phyloP scores from a whole-genome alignment of 2,329 filamentous ascomycete species.

The Fusarium sp. region DNA sequence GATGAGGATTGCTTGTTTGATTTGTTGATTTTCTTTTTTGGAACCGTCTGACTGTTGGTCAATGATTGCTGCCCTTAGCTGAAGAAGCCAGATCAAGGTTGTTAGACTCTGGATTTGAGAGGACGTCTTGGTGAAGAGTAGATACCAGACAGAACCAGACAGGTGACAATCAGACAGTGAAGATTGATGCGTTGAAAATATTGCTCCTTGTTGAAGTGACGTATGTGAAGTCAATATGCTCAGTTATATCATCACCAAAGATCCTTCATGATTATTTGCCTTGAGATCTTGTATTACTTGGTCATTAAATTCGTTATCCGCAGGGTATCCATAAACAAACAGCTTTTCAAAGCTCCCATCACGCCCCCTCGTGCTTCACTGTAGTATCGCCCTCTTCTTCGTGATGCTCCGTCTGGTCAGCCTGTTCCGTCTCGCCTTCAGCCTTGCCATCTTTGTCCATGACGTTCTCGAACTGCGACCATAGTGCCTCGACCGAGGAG shows the following conservation, averaged over 20 bases:
- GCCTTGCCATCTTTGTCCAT: slow-evolving; percentile 75
- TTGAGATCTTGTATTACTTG: neutral
- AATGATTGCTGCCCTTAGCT: neutral
- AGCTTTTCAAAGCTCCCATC: neutral
- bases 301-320: slow-evolving; percentile 8
- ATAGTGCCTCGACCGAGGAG: slow-evolving; percentile 93
- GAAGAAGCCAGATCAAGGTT: neutral
- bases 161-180: neutral
- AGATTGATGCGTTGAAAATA: neutral
- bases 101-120: neutral
- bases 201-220: neutral
- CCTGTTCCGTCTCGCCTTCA: slow-evolving; percentile 34
- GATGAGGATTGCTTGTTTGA: neutral
- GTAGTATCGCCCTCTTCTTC: slow-evolving; percentile 18
- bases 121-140: neutral
- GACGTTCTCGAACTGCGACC: slow-evolving; percentile 96
- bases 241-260: neutral
- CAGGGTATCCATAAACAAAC: slow-evolving; percentile 34
- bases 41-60: neutral
- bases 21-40: neutral
- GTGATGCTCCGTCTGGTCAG: slow-evolving; percentile 21
- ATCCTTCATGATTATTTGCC: neutral
- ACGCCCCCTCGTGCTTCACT: slow-evolving; percentile 25
- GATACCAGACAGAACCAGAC: neutral
- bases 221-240: neutral